Evolutionary conservation across 1,139 yeast species (phyloP).

Genomic region (Insectozyma bohioensis): DNA sequence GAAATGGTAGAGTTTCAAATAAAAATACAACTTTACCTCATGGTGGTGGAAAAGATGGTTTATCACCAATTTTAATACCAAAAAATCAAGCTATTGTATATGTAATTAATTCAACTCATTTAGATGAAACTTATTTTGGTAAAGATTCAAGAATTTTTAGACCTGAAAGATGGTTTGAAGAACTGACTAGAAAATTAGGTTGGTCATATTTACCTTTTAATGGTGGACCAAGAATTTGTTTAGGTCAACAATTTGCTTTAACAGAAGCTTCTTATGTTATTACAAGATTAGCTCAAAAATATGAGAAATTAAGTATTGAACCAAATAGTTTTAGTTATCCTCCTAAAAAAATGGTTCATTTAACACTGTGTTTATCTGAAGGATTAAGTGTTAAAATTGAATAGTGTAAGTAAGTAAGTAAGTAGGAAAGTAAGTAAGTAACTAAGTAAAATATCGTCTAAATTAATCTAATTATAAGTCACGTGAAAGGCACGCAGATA

Average conservation of each 20-base stretch:
- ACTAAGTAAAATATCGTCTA: slow-evolving; percentile 1
- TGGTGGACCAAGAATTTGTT: slow-evolving; percentile 43
- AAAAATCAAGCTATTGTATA: slow-evolving; percentile 41
- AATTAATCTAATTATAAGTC: neutral
- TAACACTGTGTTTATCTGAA: slow-evolving; percentile 34
- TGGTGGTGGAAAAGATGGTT: slow-evolving; percentile 51
- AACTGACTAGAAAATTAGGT: slow-evolving; percentile 26
- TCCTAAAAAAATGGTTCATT: slow-evolving; percentile 32
- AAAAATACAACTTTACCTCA: slow-evolving; percentile 47
- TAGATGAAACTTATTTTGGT: slow-evolving; percentile 40
- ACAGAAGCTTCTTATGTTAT: slow-evolving; percentile 39
- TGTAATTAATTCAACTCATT: slow-evolving; percentile 40
- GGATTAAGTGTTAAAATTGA: slow-evolving; percentile 20
- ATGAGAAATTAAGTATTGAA: slow-evolving; percentile 16
- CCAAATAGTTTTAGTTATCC: slow-evolving; percentile 12
- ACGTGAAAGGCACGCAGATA: no score
- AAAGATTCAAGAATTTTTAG: slow-evolving; percentile 39
- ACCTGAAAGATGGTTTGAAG: slow-evolving; percentile 48
- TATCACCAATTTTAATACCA: slow-evolving; percentile 38
- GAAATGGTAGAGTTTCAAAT: slow-evolving; percentile 43
- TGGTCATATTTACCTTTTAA: slow-evolving; percentile 45
- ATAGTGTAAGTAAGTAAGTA: slow-evolving; percentile 13
- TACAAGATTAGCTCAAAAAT: slow-evolving; percentile 19
- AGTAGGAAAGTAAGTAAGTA: slow-evolving; percentile 13
- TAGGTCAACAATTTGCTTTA: slow-evolving; percentile 46